Base-by-base conservation (phyloP, 1,284 basidiomycete genomes). In the Omphalotus olearius region DNA sequence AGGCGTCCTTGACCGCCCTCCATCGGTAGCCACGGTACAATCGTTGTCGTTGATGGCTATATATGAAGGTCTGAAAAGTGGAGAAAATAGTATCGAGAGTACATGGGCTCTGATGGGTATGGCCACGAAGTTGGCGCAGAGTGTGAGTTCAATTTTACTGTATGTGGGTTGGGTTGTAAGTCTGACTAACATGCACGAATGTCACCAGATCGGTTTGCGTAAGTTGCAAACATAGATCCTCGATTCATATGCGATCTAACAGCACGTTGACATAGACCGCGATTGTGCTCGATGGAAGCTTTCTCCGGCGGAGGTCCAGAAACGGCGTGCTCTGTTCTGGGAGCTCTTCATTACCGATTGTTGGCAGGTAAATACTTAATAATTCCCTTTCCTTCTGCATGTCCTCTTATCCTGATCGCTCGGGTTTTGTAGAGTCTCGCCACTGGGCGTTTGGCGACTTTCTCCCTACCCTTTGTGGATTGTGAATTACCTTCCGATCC, bases 301-400 rank as follows among this genome's bases (percentile, higher is more conserved):
- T 33, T 59, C 73, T 3, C 72, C 74, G 6, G 67, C 71, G 5
- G 83, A 86, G 61, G 80, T 83, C 2, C 81, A 87, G 66, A 82
- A 84, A 61, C 75, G 84, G 4, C 73, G 84, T n/a, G 78, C 78
- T 1, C 63, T 87, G 18, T 87, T 86, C 59, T 87, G 85, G 85
- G 85, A 87, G 58, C 57, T 87, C 28, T 85, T 82, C 58, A 79
- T 83, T 55, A 82, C 82, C 0, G 82, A 85, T 62, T 78, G 77
- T 52, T 85, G 81, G 82, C 82, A 82, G 71, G 82, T 81, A 56
- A 23, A 72, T 54, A 18, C 6, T 52, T 37, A n/a, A n/a, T n/a
- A 33, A 40, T 45, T 37, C 25, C 30, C 14, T 42, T 17, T 36
- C 23, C 13, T 30, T 26, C 26, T 30, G 26, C 9, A 9, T 33